Conservation (phyloP, 208 protist species). For the Phytomonas serpens region DNA sequence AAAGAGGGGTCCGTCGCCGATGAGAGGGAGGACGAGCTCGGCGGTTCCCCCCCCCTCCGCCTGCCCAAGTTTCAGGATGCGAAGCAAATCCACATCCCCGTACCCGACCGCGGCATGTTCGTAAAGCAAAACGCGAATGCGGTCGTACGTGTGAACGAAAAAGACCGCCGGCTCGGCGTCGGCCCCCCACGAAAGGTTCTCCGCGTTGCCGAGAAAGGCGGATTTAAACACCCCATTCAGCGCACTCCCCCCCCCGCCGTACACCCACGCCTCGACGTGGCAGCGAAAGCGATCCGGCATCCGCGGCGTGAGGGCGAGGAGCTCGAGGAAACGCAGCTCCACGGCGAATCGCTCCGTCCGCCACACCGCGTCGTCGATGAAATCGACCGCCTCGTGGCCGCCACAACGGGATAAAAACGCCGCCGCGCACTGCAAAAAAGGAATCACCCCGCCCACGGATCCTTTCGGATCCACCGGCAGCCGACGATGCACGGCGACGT, state of each 20-base stretch:
- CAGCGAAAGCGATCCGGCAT: slow-evolving; percentile 59
- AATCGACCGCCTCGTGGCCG: too few species aligned
- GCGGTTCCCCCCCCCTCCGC: slow-evolving; percentile 21
- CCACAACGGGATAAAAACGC: too few species aligned
- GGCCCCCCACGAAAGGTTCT: slow-evolving; percentile 38
- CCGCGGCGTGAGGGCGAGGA: slow-evolving; percentile 38
- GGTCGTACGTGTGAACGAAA: slow-evolving; percentile 64
- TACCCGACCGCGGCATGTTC: slow-evolving; percentile 51
- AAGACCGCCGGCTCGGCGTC: slow-evolving; percentile 19
- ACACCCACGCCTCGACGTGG: slow-evolving; percentile 73
- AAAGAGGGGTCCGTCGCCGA: slow-evolving; percentile 12
- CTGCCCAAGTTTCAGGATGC: slow-evolving; percentile 34
- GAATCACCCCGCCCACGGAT: slow-evolving; percentile 34
- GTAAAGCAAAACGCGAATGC: slow-evolving; percentile 59
- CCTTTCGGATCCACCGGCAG: slow-evolving; percentile 32
- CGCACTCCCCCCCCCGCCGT: too few species aligned
- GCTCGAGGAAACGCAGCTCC: slow-evolving; percentile 52
- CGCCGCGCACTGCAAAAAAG: slow-evolving; percentile 44
- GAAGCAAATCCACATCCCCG: slow-evolving; percentile 53
- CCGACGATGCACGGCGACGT: slow-evolving; percentile 47
- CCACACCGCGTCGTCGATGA: too few species aligned
- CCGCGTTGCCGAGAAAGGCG: slow-evolving; percentile 35
- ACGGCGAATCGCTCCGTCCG: slow-evolving; percentile 36
- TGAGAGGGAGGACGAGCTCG: slow-evolving; percentile 15
- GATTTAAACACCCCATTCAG: slow-evolving; percentile 26